These are phyloP conservation scores for Rhizopus delemar DNA, from an alignment of 371 early-diverging fungal species.

Conservation along the genomic window DNA sequence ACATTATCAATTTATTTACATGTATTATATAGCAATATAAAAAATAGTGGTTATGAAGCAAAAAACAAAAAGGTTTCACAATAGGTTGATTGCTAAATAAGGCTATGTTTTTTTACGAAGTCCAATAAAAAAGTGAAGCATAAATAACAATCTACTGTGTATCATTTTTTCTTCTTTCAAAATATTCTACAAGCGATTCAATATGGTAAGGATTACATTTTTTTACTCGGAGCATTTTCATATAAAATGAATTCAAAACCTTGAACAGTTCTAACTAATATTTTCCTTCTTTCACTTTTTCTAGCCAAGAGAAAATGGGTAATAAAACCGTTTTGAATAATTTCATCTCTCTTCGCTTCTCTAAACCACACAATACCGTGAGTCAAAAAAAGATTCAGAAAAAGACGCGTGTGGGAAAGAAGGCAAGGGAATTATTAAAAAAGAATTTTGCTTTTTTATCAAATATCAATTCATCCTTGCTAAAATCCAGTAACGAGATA, in stretches of 20 bases:
- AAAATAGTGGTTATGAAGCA: no score
- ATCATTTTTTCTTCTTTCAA: conserved; percentile 3
- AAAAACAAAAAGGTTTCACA: conserved; percentile 2
- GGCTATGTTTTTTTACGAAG: conserved; percentile 11
- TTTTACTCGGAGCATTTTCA: conserved; percentile 9
- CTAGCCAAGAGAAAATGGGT: conserved; percentile 11
- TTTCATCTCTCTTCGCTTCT: conserved; percentile 7
- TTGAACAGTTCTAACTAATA: conserved; percentile 6
- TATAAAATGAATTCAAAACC: not conserved
- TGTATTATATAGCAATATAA: no score
- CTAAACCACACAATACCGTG: conserved; percentile 8
- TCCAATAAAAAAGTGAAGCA: conserved; percentile 14
- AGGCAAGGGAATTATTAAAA: conserved; percentile 19
- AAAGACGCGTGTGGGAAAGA: conserved; percentile 20
- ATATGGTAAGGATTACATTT: conserved; percentile 22
- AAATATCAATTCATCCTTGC: conserved; percentile 10
- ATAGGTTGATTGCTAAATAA: conserved; percentile 20
- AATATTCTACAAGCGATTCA: not conserved
- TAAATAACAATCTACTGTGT: conserved; percentile 12
- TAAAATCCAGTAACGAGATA: conserved; percentile 9
- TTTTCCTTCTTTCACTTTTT: not conserved
- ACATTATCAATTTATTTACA: no score
- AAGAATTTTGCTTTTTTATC: conserved; percentile 23
- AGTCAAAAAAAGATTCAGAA: conserved; percentile 13
- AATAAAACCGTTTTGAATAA: conserved; percentile 21